Conservation (phyloP, 164 flowering plant species). For the Tetrastigma voinierianum region DNA sequence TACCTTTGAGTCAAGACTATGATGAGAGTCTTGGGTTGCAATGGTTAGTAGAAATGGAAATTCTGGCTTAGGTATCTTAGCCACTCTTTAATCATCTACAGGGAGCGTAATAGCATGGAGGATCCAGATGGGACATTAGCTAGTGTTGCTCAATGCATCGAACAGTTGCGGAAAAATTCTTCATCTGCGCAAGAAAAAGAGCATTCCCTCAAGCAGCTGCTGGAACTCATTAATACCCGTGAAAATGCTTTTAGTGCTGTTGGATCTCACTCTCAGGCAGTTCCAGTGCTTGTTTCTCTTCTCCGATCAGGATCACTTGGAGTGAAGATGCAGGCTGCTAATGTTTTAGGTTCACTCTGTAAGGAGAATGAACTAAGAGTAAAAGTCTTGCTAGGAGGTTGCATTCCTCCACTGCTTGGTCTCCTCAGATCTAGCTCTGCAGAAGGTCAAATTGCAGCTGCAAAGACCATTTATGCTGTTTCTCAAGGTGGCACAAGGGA, state of each 20-base stretch:
- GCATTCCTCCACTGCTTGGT: conserved; percentile 96
- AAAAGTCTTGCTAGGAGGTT: conserved; percentile 95
- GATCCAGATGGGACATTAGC: conserved; percentile 97
- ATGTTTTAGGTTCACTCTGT: conserved; percentile 86
- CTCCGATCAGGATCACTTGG: conserved; percentile 84
- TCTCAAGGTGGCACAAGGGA: conserved; percentile 91
- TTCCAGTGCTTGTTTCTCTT: conserved; percentile 93
- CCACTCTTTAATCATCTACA: conserved; percentile 24
- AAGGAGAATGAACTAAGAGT: conserved; percentile 92
- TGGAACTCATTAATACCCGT: conserved; percentile 79
- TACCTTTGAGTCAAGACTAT: not conserved
- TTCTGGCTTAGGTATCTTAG: conserved; percentile 6
- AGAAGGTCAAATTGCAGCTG: conserved; percentile 90
- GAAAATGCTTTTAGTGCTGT: conserved; percentile 95
- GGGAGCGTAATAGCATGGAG: conserved; percentile 86
- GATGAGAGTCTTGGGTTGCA: not conserved
- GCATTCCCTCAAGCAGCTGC: conserved; percentile 65
- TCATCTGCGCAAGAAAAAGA: conserved; percentile 87
- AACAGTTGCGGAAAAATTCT: conserved; percentile 79
- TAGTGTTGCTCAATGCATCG: conserved; percentile 98
- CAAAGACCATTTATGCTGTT: conserved; percentile 86
- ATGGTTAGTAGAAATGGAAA: not conserved
- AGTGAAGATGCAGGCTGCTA: conserved; percentile 89
- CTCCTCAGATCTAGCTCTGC: conserved; percentile 80
- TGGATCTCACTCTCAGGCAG: conserved; percentile 97